Evolutionary conservation across 768 basidiomycete species (phyloP), one percentile per base, ranked within the genome.

Genomic region (Infundibulicybe gibba): DNA sequence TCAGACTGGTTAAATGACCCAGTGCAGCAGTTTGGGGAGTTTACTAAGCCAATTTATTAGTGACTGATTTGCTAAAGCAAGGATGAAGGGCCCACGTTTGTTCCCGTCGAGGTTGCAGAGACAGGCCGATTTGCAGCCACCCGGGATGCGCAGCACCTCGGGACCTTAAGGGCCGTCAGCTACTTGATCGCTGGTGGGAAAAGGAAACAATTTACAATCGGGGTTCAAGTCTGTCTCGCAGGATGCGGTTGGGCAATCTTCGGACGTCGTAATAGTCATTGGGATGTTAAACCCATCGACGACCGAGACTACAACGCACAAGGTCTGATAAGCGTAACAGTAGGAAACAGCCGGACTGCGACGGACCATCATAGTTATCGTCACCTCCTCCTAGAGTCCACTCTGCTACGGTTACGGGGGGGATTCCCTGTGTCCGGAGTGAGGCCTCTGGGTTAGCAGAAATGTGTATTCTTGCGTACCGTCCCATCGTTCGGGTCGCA

Each of bases 271-370:
- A 40, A 77, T 68, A 1, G 59, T 41, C 32, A 76, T 54, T 19
- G 77, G 76, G 17, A 79, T 47, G 52, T 78, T 75, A 47, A 61
- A 77, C 11, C 75, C 77, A 45, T 77, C 71, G 32, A 77, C 75
- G 2, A 78, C 60, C 19, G 74, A 76, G 31, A 76, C 75, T 73
- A 51, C 34, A n/a, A 50, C 45, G 2, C 20, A 45, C 31, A 41
- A 44, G 10, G 6, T 37, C 53, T 1, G 10, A 68, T 70, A 69
- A 54, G 72, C 76, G 34, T 71, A 74, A 32, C 62, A 68, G 42
- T 77, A 74, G 6, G 41, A 6, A 19, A 60, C 61, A 6, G 52
- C 54, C 25, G 8, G 25, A 15, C 15, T 25, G 25, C 25, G 25
- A 25, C 25, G 25, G 25, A 25, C 25, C 25, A 8, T 25, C 25